Conservation (phyloP, 2,329 filamentous ascomycete genomes). For the Penicillium sumatraense region DNA sequence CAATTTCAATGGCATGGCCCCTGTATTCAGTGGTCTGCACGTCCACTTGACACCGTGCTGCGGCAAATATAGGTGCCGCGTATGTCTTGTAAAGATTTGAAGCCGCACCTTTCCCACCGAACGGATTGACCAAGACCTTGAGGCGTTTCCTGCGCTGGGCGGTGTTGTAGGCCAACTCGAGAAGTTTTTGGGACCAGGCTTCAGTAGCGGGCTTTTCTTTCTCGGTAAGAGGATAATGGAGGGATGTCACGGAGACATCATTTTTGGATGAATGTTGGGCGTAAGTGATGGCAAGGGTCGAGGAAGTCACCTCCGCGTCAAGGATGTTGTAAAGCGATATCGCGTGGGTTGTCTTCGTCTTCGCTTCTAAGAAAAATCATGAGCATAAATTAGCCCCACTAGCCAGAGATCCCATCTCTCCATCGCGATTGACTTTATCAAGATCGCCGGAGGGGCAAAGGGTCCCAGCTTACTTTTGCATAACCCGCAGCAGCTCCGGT, state of each 20-base stretch:
- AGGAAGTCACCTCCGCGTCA: slow-evolving; percentile 71
- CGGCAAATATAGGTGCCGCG: slow-evolving; percentile 80
- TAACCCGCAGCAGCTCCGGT: slow-evolving; percentile 59
- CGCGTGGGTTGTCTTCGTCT: slow-evolving; percentile 52
- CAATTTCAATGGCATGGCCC: slow-evolving; percentile 80
- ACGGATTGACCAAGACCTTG: slow-evolving; percentile 89
- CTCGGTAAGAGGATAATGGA: slow-evolving; percentile 65
- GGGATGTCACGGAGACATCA: slow-evolving; percentile 62
- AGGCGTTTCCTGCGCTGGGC: slow-evolving; percentile 74
- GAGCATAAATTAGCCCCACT: slow-evolving; percentile 6
- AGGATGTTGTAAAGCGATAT: slow-evolving; percentile 84
- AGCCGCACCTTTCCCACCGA: slow-evolving; percentile 81
- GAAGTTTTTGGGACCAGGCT: slow-evolving; percentile 67
- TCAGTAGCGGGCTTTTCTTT: slow-evolving; percentile 55
- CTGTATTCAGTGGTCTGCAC: slow-evolving; percentile 71
- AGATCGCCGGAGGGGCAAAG: slow-evolving; percentile 11
- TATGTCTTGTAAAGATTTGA: slow-evolving; percentile 73
- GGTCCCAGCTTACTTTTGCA: slow-evolving; percentile 50
- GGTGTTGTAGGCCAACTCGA: slow-evolving; percentile 71
- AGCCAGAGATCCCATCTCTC: neutral
- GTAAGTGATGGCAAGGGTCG: slow-evolving; percentile 72
- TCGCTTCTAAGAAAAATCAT: slow-evolving; percentile 41
- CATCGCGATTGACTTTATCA: slow-evolving; percentile 14
- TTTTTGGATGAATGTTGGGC: slow-evolving; percentile 65
- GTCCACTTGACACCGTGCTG: slow-evolving; percentile 77